Base-by-base conservation (phyloP, 108 stramenopile species). In the Cyclotella kingstonii region DNA sequence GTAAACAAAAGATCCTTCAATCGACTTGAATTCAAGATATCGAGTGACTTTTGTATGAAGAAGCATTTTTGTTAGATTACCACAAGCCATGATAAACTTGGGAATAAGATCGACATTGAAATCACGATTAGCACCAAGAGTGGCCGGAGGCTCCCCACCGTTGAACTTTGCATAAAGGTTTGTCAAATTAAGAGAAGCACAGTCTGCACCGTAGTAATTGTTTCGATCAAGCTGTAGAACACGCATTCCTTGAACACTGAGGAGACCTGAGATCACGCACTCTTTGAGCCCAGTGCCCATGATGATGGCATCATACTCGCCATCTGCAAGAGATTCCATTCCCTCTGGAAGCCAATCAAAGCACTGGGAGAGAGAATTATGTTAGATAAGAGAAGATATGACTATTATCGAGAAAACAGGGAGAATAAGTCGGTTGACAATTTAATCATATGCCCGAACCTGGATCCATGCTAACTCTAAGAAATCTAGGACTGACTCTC, bases 61-160 rank as follows among this genome's bases (percentile, higher is more conserved):
- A 51, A 98, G 78, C 91, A 98, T 97, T 77, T 99, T 97, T 36
- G 97, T 98, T 22, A 99, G 85, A 56, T 96, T 97, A 25, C 99
- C 99, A 63, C 93, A 93, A 9, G 99, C 97, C 98, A 99, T 98
- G 77, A 99, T 96, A 79, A 98, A 97, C 79, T 99, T 99, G 18
- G 97, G 97, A 57, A 98, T 91, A 34, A 98, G 84, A 84, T 99
- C 99, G 18, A 98, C 95, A 71, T 97, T 97, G 82, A 96, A 99
- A 74, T 98, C 98, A 23, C 93, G 89, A 69, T 94, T 95, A 50
- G 81, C 82, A 23, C 96, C 96, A 29, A 97, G 76, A 55, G 69
- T 83, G 18, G 72, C 61, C 8, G 93, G 89, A 33, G 87, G 78
- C 47, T 76, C 63, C 15, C 93, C 93, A n/a, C 83, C 91, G 43